A percentile compares a stretch with the other conserved stretches of the same genome.
Conservation (phyloP, 116 monocot species). For the Phalaenopsis hybrid region DNA sequence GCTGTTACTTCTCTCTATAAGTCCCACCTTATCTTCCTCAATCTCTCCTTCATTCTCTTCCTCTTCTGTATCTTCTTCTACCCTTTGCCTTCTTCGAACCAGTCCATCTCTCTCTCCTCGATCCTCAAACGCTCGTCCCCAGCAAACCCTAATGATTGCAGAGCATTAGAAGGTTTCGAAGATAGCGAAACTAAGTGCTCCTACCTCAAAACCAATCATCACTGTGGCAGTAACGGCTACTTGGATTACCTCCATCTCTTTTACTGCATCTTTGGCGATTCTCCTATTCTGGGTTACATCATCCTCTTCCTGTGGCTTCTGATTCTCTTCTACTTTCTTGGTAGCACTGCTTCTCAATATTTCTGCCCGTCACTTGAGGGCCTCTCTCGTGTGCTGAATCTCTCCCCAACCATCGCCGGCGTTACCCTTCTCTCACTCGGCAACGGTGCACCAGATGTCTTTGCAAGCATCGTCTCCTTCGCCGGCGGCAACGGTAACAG, state of each 20-base stretch:
- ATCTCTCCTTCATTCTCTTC: constrained; percentile 1
- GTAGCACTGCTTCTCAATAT: constrained; percentile 47
- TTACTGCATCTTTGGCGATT: constrained; percentile 30
- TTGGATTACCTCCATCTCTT: constrained; percentile 49
- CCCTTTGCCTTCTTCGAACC: constrained; percentile 4
- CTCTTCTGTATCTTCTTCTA: constrained; percentile 5
- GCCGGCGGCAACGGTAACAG: constrained; percentile 8
- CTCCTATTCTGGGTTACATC: constrained; percentile 23
- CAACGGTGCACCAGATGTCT: constrained; percentile 58
- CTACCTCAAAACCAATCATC: constrained; percentile 1
- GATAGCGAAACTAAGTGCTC: neutral
- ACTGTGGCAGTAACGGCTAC: constrained; percentile 29
- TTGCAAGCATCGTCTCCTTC: constrained; percentile 51
- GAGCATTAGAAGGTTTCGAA: constrained; percentile 6
- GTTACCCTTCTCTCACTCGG: constrained; percentile 63
- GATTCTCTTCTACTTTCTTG: constrained; percentile 53
- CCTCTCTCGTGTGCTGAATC: constrained; percentile 29
- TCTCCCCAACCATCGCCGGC: constrained; percentile 56
- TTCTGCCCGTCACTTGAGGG: constrained; percentile 58
- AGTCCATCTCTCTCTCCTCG: neutral
- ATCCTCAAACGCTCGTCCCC: neutral
- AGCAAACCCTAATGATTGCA: constrained; percentile 5
- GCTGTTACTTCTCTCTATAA: neutral
- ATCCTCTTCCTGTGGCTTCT: constrained; percentile 36
- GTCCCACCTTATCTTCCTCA: constrained; percentile 1